A percentile compares a stretch with the other conserved stretches of the same genome.
phyloP scores from a whole-genome alignment of 2,329 filamentous ascomycete species.

The Acephala macrosclerotiorum region DNA sequence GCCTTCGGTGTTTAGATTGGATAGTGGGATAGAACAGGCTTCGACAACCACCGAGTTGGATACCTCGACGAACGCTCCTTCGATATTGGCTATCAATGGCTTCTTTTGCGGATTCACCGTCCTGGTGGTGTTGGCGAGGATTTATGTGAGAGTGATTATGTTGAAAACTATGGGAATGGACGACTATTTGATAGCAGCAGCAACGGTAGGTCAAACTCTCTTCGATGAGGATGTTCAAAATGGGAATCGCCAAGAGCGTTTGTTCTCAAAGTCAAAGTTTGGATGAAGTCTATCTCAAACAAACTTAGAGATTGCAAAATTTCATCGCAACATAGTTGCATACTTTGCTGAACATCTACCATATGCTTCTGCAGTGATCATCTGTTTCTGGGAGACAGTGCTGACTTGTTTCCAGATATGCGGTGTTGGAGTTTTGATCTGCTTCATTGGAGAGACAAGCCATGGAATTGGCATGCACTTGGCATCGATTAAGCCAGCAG shows the following conservation, averaged over 20 bases:
- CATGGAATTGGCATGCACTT: conserved; percentile 54
- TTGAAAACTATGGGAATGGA: conserved; percentile 54
- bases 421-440: conserved; percentile 26
- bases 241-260: neutral
- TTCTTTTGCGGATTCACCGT: conserved; percentile 47
- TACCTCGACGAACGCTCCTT: conserved; percentile 44
- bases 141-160: conserved; percentile 53
- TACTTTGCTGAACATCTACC: too few relatives aligned
- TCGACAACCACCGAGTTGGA: conserved; percentile 14
- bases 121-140: conserved; percentile 47
- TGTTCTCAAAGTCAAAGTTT: neutral
- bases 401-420: conserved; percentile 17
- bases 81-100: conserved; percentile 49
- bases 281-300: neutral
- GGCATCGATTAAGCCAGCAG: conserved; percentile 41
- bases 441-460: conserved; percentile 47
- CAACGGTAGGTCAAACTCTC: conserved; percentile 46
- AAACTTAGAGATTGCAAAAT: neutral
- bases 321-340: neutral
- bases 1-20: conserved; percentile 18
- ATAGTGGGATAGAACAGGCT: neutral
- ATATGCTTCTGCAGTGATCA: too few relatives aligned
- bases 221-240: neutral
- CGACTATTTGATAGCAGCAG: conserved; percentile 53
- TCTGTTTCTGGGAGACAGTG: neutral